phyloP scores from a whole-genome alignment of 352 stramenopile species.

The Phytophthora capsici region DNA sequence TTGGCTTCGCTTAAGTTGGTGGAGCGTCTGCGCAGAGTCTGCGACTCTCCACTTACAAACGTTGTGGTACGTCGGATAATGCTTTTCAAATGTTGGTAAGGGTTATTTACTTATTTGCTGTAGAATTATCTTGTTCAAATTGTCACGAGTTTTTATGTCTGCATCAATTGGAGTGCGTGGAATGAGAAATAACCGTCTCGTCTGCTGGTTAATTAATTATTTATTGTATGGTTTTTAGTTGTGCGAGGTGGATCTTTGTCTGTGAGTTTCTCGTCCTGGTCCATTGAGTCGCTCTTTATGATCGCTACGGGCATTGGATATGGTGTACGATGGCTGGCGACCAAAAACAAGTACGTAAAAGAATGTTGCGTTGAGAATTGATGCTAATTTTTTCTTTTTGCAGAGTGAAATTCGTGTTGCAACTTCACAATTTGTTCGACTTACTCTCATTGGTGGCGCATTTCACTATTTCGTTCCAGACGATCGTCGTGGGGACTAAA shows the following conservation, averaged over 20 bases:
- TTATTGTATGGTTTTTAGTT: conserved; percentile 44
- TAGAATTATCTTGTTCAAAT: conserved; percentile 86
- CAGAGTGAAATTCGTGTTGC: conserved; percentile 66
- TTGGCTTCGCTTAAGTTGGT: conserved; percentile 63
- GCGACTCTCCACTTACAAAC: conserved; percentile 73
- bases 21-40: conserved; percentile 71
- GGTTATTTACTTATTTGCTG: background rate
- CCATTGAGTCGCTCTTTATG: conserved; percentile 77
- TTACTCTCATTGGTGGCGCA: conserved; percentile 84
- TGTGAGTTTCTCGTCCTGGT: conserved; percentile 84
- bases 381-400: conserved; percentile 4
- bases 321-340: conserved; percentile 73
- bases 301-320: conserved; percentile 80
- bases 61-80: conserved; percentile 49
- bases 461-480: conserved; percentile 81
- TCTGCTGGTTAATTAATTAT: conserved; percentile 13
- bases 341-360: conserved; percentile 80
- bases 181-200: conserved; percentile 7
- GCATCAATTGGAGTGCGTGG: conserved; percentile 83
- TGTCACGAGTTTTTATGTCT: conserved; percentile 80
- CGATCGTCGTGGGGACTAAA: conserved; percentile 55
- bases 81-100: background rate
- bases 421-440: conserved; percentile 82
- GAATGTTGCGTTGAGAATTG: conserved; percentile 1
- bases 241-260: conserved; percentile 69